phyloP scores from a whole-genome alignment of 1,284 basidiomycete genomes.

The Rhodotorula sp. region DNA sequence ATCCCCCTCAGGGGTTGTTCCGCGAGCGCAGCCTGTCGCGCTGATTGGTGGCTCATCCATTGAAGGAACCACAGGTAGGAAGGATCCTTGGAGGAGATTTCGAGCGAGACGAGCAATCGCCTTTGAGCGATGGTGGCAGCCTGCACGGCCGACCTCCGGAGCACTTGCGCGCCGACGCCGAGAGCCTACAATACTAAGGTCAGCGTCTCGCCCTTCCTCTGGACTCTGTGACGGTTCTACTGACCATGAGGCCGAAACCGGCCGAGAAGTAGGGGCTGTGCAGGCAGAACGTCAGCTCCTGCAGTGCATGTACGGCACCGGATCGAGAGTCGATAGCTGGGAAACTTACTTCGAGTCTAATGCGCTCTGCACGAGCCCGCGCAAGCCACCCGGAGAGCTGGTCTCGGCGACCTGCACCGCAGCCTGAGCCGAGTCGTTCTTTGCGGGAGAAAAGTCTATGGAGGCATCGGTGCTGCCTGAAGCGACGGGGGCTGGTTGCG shows the following conservation, averaged over 20 bases:
- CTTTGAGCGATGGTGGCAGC: constrained; percentile 76
- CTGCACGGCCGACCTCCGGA: constrained; percentile 69
- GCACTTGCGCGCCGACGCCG: constrained; percentile 72
- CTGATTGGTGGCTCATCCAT: constrained; percentile 76
- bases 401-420: not conserved
- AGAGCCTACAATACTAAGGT: constrained; percentile 62
- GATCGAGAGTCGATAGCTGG: accelerated
- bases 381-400: constrained; percentile 15
- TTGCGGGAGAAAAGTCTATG: not conserved
- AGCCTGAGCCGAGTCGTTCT: not conserved
- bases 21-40: constrained; percentile 29
- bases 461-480: not conserved
- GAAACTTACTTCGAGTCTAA: constrained; percentile 37
- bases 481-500: not conserved
- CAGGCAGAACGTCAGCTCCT: not conserved
- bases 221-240: constrained; percentile 26
- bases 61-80: constrained; percentile 96
- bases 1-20: constrained; percentile 23
- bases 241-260: constrained; percentile 91
- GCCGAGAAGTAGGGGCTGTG: constrained; percentile 90
- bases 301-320: not conserved
- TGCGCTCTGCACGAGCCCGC: constrained; percentile 29
- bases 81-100: constrained; percentile 93
- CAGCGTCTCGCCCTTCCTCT: not conserved
- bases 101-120: constrained; percentile 88